Base-by-base conservation (phyloP, 176 grass and related monocot genomes). In the Carex pumila region DNA sequence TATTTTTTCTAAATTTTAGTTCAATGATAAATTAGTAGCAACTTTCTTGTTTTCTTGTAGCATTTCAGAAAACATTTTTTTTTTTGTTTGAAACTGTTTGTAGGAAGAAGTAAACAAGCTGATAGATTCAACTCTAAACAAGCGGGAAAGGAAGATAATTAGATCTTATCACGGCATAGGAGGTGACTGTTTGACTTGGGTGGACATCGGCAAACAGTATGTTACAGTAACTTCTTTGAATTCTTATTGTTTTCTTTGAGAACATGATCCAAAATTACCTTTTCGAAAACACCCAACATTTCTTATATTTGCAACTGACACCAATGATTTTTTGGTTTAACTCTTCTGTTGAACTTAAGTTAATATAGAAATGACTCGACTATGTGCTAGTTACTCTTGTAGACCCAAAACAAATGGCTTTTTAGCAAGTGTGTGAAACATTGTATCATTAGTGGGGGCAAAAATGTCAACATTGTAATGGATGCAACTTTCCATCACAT, bases 161-260 rank as follows among this genome's bases (percentile, higher is more conserved):
- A 86, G 87, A 58, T 85, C 93, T 65, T 99, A 99, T 69, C 88
- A 99, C 75, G 93, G 97, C 57, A 81, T 99, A 79, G 90, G 87
- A 60, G 81, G 87, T 57, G 93, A 94, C 43, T 90, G 89, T 56
- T 90, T 88, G 70, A 96, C 93, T 87, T 99, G 97, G 97, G 91
- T 96, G 41, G 93, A 94, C 68, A 96, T 99, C 45, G 93, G 97
- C 91, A 94, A 88, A 87, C 86, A 94, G 97, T 99, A 92, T 89
- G 93, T 89, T 85, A 50, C 47, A 50, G 47, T 50, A 49, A 73
- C 70, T 73, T 21, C 69, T 73, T 71, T 71, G 15, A 43, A 43
- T 71, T 45, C 3, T 0, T 19, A 50, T 50, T 50, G 47, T 45
- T 43, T 7, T 17, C 17, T 10, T 71, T 45, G 7, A 19, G 5